Evolutionary conservation across 768 basidiomycete species (phyloP).

Genomic region (Rhodotorula babjevae): DNA sequence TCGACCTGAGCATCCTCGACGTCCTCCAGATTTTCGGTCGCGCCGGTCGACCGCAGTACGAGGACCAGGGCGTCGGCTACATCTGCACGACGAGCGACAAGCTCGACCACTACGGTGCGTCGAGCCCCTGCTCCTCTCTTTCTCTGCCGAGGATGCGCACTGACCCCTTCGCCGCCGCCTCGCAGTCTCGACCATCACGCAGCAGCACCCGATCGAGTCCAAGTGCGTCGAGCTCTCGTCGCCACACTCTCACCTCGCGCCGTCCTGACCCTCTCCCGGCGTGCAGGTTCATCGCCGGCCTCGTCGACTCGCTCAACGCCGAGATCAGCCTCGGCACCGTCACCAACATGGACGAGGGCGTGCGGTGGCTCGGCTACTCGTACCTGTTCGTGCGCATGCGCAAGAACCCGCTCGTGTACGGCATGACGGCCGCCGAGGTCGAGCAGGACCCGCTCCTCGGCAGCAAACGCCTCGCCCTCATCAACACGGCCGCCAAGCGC

Average conservation of each 20-base stretch:
- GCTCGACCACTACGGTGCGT: conserved; percentile 57
- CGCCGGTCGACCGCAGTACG: conserved; percentile 63
- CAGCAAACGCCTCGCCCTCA: conserved; percentile 63
- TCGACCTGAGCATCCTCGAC: conserved; percentile 87
- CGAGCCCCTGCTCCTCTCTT: too few species aligned
- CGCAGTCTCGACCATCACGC: conserved; percentile 23
- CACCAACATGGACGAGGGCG: conserved; percentile 73
- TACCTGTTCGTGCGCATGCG: conserved; percentile 93
- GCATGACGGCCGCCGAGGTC: conserved; percentile 65
- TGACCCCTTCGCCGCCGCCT: background rate
- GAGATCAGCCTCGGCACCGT: conserved; percentile 94
- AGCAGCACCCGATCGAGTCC: conserved; percentile 89
- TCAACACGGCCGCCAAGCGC: conserved; percentile 61
- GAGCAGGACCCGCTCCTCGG: conserved; percentile 69
- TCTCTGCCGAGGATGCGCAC: too few species aligned
- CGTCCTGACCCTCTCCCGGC: background rate
- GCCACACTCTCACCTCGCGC: background rate
- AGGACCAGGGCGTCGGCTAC: conserved; percentile 90
- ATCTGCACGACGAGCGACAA: conserved; percentile 95
- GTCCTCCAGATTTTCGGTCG: conserved; percentile 94
- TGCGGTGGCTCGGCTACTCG: conserved; percentile 94
- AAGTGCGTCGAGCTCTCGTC: conserved; percentile 55
- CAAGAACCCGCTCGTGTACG: conserved; percentile 67
- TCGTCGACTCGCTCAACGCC: conserved; percentile 87
- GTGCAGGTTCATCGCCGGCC: conserved; percentile 66